phyloP scores from a whole-genome alignment of 441 rosid species.

The Melastoma candidum region DNA sequence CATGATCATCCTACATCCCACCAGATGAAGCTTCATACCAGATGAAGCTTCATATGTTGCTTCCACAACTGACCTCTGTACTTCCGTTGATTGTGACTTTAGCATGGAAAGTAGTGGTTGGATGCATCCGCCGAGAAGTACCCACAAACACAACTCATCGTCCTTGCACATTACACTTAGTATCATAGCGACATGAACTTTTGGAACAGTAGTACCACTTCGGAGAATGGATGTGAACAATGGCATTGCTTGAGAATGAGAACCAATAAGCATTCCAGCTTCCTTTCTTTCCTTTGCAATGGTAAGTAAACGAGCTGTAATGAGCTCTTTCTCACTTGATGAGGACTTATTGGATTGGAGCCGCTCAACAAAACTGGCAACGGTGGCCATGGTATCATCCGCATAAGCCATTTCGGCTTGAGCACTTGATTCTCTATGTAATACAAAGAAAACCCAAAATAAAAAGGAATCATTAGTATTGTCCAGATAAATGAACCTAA shows the following conservation, averaged over 20 bases:
- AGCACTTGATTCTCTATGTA: constrained; percentile 44
- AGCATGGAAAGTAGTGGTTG: constrained; percentile 78
- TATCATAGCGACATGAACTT: constrained; percentile 62
- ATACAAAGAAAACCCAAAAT: not conserved
- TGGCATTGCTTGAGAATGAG: constrained; percentile 78
- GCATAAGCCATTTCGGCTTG: constrained; percentile 35
- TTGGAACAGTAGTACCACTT: constrained; percentile 54
- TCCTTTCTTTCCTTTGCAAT: constrained; percentile 66
- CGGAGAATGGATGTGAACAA: constrained; percentile 74
- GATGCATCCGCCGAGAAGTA: constrained; percentile 85
- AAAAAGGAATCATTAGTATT: not conserved
- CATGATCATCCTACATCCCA: constrained; percentile 63
- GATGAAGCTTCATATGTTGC: constrained; percentile 60
- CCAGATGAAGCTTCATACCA: constrained; percentile 59
- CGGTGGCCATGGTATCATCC: constrained; percentile 49
- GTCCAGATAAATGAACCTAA: not conserved
- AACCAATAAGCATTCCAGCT: constrained; percentile 60
- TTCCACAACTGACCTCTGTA: constrained; percentile 72
- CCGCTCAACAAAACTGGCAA: constrained; percentile 70
- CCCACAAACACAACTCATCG: constrained; percentile 61
- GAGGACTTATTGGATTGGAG: constrained; percentile 65
- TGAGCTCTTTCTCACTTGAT: constrained; percentile 63
- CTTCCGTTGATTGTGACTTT: constrained; percentile 61
- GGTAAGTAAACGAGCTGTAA: constrained; percentile 61
- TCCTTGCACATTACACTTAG: constrained; percentile 67